These are phyloP conservation scores for Paracamarosporium sp. DNA, from an alignment of 2,329 filamentous ascomycete species.

Conservation along the genomic window DNA sequence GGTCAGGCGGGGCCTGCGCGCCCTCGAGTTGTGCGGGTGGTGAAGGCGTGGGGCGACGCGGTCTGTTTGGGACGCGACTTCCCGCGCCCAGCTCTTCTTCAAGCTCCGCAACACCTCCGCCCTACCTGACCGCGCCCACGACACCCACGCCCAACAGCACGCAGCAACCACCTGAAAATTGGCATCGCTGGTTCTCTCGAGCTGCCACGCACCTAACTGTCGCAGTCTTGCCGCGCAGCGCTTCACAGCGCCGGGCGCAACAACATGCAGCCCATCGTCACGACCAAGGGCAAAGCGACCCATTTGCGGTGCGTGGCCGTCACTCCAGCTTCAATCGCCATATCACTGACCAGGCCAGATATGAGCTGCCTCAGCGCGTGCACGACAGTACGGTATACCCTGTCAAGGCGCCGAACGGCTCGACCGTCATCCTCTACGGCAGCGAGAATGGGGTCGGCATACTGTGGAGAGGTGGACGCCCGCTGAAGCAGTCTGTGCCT, in stretches of 20 bases:
- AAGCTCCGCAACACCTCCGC: conserved; percentile 22
- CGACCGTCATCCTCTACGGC: conserved; percentile 66
- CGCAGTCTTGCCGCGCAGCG: background rate
- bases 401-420: conserved; percentile 65
- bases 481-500: conserved; percentile 47
- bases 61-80: conserved; percentile 31
- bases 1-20: conserved; percentile 20
- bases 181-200: background rate
- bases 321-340: background rate
- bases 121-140: conserved; percentile 6
- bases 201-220: background rate
- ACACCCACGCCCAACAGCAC: background rate
- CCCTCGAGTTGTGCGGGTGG: conserved; percentile 10
- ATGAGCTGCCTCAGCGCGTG: conserved; percentile 65
- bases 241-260: conserved; percentile 6
- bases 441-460: conserved; percentile 65
- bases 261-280: conserved; percentile 80
- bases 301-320: conserved; percentile 34
- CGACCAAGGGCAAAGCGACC: conserved; percentile 38
- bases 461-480: conserved; percentile 65
- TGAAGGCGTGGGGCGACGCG: conserved; percentile 28
- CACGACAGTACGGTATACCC: conserved; percentile 65
- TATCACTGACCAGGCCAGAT: conserved; percentile 52
- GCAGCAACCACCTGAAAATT: background rate
- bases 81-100: conserved; percentile 15